These are phyloP conservation scores for Neurospora africana DNA, from an alignment of 495 filamentous ascomycete species.

Conservation along the genomic window DNA sequence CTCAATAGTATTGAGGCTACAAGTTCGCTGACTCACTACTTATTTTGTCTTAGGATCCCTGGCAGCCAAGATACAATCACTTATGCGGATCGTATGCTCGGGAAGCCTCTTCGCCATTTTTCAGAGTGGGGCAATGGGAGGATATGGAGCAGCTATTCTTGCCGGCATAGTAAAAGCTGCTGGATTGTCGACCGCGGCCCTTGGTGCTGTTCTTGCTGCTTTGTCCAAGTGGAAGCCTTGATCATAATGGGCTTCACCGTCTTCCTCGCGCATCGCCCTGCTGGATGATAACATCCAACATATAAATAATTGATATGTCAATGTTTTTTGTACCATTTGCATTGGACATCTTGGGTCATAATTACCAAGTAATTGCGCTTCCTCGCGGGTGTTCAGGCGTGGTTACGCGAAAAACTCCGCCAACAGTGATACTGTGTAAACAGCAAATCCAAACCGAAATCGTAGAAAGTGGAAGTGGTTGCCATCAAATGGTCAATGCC, in stretches of 20 bases:
- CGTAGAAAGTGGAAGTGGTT: neutral
- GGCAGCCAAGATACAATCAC: neutral
- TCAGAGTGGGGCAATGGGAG: neutral
- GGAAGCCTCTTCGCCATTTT: neutral
- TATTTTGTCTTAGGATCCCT: neutral
- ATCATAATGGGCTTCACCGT: neutral
- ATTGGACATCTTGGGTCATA: neutral
- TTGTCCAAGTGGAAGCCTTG: neutral
- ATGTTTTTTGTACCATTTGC: neutral
- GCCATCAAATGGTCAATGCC: neutral
- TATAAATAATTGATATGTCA: neutral
- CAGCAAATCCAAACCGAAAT: neutral
- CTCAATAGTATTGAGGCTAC: neutral
- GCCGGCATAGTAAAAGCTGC: neutral
- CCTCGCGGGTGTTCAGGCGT: neutral
- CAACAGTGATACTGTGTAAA: neutral
- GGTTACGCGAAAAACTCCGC: neutral
- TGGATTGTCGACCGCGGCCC: neutral
- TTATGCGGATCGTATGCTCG: neutral
- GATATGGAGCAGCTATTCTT: neutral
- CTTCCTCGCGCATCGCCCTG: neutral
- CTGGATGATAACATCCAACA: neutral
- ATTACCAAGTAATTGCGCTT: too few relatives aligned
- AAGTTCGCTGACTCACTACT: neutral
- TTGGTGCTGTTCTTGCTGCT: neutral